Evolutionary conservation across 805 yeast genomes (phyloP), one percentile per base, ranked within the genome.

Genomic region (Metschnikowia aberdeeniae): DNA sequence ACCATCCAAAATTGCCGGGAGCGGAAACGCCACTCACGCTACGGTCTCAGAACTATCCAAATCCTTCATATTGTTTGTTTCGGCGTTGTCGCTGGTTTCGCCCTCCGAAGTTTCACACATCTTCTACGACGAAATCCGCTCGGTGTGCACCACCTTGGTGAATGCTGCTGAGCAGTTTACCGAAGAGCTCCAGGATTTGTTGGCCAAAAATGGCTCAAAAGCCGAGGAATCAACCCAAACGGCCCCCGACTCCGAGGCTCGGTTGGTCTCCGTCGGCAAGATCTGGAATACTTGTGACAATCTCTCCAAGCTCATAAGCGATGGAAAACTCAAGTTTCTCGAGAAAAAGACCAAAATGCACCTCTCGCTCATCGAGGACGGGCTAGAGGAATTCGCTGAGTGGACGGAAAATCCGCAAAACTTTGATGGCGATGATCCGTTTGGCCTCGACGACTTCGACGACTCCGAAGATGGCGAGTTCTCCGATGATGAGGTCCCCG

Each of bases 251-350:
- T 71, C 65, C 3, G 53, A 53, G 32, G 34, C 42, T 19, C 70
- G 90, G 54, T 64, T 86, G 27, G 63, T 79, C 1, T 68, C 79
- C 0, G 77, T 86, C 17, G 93, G 89, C 12, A 75, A 76, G 57
- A 68, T 86, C 4, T 87, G 95, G 95, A 72, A 79, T n/a, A 61
- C 68, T 29, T 83, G 89, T 59, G 86, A 81, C 45, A 54, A 58
- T 0, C 42, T 85, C 7, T 60, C 63, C 9, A 59, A 63, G 7
- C 57, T 77, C 14, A 54, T 77, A 5, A 64, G 67, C 17, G 63
- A 60, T 20, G 89, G 89, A 0, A 75, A 78, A 40, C 50, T 79
- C 13, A 84, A 81, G 2, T 56, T 81, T 1, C 62, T 85, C 42
- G 76, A 75, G 30, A 53, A 54, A 27, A 75, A 73, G 43, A 63